A percentile compares a stretch with the other conserved stretches of the same genome.
These are phyloP conservation scores for Coniochaeta ligniaria DNA, from an alignment of 2,329 filamentous ascomycete genomes.

Conservation along the genomic window DNA sequence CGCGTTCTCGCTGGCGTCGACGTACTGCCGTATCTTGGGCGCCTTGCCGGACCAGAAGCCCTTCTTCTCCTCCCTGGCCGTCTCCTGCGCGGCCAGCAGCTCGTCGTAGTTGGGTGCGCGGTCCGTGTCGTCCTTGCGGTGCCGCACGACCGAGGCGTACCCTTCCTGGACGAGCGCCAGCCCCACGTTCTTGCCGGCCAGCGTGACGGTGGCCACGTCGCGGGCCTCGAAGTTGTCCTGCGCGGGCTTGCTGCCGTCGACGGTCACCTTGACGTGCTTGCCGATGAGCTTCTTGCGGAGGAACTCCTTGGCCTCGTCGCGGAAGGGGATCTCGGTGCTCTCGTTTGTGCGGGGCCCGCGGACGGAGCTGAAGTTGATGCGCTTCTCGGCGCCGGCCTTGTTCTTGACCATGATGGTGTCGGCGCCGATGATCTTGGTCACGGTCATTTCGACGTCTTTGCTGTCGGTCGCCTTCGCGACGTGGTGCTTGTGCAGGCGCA, in stretches of 20 bases:
- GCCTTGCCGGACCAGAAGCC: constrained; percentile 94
- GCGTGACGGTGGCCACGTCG: constrained; percentile 82
- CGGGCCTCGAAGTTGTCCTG: constrained; percentile 88
- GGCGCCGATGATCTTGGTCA: constrained; percentile 78
- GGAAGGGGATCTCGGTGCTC: constrained; percentile 79
- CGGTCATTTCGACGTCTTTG: constrained; percentile 69
- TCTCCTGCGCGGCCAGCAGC: constrained; percentile 70
- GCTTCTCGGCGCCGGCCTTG: constrained; percentile 80
- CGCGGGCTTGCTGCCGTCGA: constrained; percentile 87
- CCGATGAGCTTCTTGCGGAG: constrained; percentile 89
- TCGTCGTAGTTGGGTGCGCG: constrained; percentile 92
- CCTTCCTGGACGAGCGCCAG: constrained; percentile 83
- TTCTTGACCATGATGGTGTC: constrained; percentile 84
- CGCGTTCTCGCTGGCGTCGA: constrained; percentile 84
- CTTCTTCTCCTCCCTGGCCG: constrained; percentile 79
- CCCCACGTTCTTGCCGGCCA: constrained; percentile 81
- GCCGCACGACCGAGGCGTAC: constrained; percentile 88
- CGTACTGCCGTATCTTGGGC: constrained; percentile 72
- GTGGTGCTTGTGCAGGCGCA: constrained; percentile 76
- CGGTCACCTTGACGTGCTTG: constrained; percentile 83
- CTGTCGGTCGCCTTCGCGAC: constrained; percentile 61
- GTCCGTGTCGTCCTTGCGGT: constrained; percentile 91
- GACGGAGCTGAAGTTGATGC: constrained; percentile 86
- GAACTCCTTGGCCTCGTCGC: constrained; percentile 93
- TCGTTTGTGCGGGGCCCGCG: constrained; percentile 88